A percentile compares a stretch with the other conserved stretches of the same genome.
Evolutionary conservation across 805 yeast species (phyloP).

Genomic region (Candida succiphila): DNA sequence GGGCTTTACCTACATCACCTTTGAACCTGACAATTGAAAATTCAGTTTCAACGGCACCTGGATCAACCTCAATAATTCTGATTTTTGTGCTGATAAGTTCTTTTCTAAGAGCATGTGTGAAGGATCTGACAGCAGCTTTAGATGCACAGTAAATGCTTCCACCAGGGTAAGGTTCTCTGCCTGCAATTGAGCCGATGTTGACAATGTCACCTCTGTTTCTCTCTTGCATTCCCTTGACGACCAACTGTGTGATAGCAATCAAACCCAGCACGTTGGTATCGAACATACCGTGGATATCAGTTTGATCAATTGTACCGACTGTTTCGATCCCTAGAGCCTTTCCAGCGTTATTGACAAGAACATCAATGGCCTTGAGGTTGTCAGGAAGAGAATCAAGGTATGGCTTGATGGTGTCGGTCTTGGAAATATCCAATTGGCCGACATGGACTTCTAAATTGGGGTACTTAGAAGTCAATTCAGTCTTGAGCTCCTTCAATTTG

Average conservation of each 20-base stretch:
- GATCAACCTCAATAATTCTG: constrained; percentile 66
- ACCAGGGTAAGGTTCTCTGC: constrained; percentile 71
- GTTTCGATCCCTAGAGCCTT: constrained; percentile 72
- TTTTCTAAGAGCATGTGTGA: constrained; percentile 55
- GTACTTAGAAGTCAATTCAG: constrained; percentile 25
- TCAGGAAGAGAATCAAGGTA: constrained; percentile 30
- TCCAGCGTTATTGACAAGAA: constrained; percentile 67
- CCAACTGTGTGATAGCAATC: constrained; percentile 73
- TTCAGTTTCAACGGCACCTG: constrained; percentile 76
- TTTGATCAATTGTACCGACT: constrained; percentile 57
- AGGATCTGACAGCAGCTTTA: constrained; percentile 63
- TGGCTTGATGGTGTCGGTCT: constrained; percentile 36
- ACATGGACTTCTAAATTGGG: constrained; percentile 22
- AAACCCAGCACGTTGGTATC: constrained; percentile 83
- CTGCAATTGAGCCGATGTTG: constrained; percentile 71
- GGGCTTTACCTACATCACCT: constrained; percentile 54
- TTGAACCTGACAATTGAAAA: constrained; percentile 55
- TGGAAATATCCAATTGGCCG: constrained; percentile 29
- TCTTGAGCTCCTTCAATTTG: constrained; percentile 28
- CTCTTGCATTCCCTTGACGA: constrained; percentile 59
- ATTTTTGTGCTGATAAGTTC: constrained; percentile 43
- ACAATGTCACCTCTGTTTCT: constrained; percentile 68
- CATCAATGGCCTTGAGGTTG: constrained; percentile 50
- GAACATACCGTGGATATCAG: constrained; percentile 68
- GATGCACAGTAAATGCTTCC: constrained; percentile 74